Conservation (phyloP, 805 yeast species). For the Lipomyces starkeyi region DNA sequence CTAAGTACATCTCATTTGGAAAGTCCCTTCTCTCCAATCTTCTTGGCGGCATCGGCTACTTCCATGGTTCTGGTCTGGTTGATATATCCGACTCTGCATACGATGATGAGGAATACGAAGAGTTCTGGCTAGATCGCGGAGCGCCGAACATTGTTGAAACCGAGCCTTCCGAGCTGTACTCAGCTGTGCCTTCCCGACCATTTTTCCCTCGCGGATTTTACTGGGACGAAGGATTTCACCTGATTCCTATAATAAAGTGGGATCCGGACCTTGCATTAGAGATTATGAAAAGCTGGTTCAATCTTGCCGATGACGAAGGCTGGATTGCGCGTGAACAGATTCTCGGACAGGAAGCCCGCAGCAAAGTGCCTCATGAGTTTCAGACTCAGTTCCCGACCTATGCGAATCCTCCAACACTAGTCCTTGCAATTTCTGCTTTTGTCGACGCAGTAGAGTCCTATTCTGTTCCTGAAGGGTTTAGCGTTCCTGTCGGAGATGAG, state of each 20-base stretch:
- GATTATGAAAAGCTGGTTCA: conserved; percentile 85
- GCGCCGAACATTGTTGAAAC: conserved; percentile 50
- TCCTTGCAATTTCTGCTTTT: conserved; percentile 53
- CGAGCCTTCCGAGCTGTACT: conserved; percentile 78
- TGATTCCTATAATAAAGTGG: conserved; percentile 78
- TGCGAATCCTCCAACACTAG: conserved; percentile 94
- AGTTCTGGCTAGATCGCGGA: conserved; percentile 47
- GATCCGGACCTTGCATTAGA: conserved; percentile 55
- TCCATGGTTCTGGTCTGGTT: conserved; percentile 81
- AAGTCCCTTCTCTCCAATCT: conserved; percentile 80
- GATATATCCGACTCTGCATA: conserved; percentile 73
- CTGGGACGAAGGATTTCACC: conserved; percentile 98
- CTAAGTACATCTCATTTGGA: conserved; percentile 62
- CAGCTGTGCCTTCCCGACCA: conserved; percentile 89
- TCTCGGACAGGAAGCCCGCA: conserved; percentile 86
- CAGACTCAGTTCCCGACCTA: conserved; percentile 84
- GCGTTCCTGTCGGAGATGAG: conserved; percentile 16
- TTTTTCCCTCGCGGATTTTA: conserved; percentile 96
- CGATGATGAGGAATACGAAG: conserved; percentile 65
- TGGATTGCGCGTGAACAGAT: conserved; percentile 98
- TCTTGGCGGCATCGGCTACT: conserved; percentile 88
- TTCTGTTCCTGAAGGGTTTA: conserved; percentile 12
- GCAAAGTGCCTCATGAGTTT: conserved; percentile 83
- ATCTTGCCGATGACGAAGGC: conserved; percentile 83
- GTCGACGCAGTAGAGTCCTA: conserved; percentile 33